Conservation (phyloP, 2,329 filamentous ascomycete species). For the Didymella pinodella region DNA sequence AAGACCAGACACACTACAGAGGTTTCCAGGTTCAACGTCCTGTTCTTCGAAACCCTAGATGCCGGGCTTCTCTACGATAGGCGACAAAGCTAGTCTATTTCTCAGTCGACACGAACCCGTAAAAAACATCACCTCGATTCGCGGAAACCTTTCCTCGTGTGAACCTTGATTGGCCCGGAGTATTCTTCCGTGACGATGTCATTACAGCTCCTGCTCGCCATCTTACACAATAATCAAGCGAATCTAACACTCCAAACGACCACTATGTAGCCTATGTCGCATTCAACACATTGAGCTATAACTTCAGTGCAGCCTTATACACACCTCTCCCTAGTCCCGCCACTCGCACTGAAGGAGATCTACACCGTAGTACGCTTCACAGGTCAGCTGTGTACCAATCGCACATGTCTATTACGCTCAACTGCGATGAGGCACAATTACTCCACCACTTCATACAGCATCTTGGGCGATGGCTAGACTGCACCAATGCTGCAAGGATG, state of each 20-base stretch:
- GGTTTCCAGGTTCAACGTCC: background rate
- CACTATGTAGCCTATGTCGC: background rate
- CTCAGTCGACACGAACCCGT: background rate
- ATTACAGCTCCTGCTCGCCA: background rate
- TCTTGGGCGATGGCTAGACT: conserved; percentile 44
- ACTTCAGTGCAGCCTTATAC: background rate
- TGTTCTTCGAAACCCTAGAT: background rate
- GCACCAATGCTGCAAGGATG: conserved; percentile 38
- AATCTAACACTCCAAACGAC: background rate
- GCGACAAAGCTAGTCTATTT: background rate
- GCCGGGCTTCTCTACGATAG: background rate
- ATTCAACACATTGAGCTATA: background rate
- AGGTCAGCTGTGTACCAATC: background rate
- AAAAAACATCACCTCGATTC: background rate
- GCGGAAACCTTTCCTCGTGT: background rate
- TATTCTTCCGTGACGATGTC: background rate
- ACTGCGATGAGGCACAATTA: conserved; percentile 33
- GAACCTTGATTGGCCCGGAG: background rate
- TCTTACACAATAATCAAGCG: background rate
- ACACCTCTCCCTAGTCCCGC: background rate
- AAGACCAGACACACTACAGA: background rate
- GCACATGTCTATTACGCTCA: conserved; percentile 24
- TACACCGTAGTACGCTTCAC: background rate
- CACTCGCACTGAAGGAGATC: background rate
- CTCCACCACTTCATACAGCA: conserved; percentile 41